These are phyloP conservation scores for Polyporus tsugae DNA, from an alignment of 1,284 basidiomycete genomes.

Conservation along the genomic window DNA sequence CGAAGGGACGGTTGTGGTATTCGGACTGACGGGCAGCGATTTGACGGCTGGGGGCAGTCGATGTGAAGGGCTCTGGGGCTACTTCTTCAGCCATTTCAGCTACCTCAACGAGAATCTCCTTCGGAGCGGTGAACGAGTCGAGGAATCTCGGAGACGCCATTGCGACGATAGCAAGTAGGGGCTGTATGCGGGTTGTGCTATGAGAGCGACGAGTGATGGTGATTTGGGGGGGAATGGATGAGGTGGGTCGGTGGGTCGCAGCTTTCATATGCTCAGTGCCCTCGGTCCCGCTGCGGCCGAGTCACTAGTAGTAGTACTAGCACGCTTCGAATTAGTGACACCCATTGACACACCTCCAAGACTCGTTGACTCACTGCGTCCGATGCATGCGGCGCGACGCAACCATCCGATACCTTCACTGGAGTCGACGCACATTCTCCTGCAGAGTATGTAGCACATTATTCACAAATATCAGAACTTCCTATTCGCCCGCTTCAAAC, in stretches of 20 bases:
- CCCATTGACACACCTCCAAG: not conserved
- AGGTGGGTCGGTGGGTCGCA: not conserved
- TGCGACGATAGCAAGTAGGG: conserved; percentile 12
- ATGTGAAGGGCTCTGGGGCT: conserved; percentile 91
- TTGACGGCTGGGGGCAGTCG: conserved; percentile 91
- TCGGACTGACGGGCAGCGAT: conserved; percentile 94
- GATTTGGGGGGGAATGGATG: not conserved
- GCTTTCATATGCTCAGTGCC: not conserved
- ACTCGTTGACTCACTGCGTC: not conserved
- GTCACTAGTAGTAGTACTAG: not conserved
- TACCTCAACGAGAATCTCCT: conserved; percentile 95
- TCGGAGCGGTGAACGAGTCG: conserved; percentile 91
- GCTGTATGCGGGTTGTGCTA: not conserved
- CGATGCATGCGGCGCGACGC: too few species aligned
- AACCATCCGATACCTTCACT: too few species aligned
- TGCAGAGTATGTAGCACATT: too few species aligned
- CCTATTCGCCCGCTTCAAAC: too few species aligned
- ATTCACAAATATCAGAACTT: too few species aligned
- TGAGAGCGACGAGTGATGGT: not conserved
- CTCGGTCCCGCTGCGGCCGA: conserved; percentile 1
- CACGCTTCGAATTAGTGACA: not conserved
- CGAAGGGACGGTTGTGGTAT: conserved; percentile 94
- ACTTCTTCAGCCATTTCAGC: conserved; percentile 92
- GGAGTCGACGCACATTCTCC: too few species aligned
- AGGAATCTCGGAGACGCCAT: conserved; percentile 58